Base-by-base conservation (phyloP, 257 asterid species). In the Nicotiana sylvestris region DNA sequence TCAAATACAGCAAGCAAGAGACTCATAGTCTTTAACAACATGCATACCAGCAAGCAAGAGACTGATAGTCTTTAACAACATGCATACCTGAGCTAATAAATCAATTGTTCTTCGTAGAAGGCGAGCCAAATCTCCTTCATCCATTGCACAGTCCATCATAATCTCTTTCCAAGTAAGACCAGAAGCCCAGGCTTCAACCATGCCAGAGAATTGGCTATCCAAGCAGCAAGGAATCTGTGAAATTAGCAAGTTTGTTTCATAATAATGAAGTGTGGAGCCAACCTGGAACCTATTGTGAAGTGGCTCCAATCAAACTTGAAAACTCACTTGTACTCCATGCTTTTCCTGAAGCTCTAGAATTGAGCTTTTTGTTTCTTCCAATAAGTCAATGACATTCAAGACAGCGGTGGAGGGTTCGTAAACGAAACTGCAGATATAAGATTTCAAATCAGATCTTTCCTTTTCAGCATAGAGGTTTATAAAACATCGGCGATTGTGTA, bases 121-220 rank as follows among this genome's bases (percentile, higher is more conserved):
- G 56, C 99, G 98, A 46, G 99, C 98, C 72, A 96, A 89, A 90
- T 94, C 99, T 66, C 99, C 98, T 88, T 96, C 98, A 84, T 94
- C 99, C 98, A 96, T 96, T 72, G 98, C 99, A 82, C 98, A 96
- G 25, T 94, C 99, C 98, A 94, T 94, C 99, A 94, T 93, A 61
- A 96, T 92, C 93, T 96, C 98, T 88, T 87, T 92, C 99, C 99
- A 96, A 17, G 97, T 94, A 85, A 96, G 91, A 86, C 99, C 99
- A 84, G 99, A 96, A 80, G 99, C 99, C 99, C 99, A 96, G 37
- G 98, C 98, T 86, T 96, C 99, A 84, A 96, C 98, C 99, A 93
- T 96, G 78, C 99, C 99, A 33, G 91, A 84, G 70, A 96, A 96
- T 84, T 94, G 98, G 88, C 89, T 90, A 87, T 96, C 98, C 94